Conservation (phyloP, 768 basidiomycete genomes). For the Boletus edulis region DNA sequence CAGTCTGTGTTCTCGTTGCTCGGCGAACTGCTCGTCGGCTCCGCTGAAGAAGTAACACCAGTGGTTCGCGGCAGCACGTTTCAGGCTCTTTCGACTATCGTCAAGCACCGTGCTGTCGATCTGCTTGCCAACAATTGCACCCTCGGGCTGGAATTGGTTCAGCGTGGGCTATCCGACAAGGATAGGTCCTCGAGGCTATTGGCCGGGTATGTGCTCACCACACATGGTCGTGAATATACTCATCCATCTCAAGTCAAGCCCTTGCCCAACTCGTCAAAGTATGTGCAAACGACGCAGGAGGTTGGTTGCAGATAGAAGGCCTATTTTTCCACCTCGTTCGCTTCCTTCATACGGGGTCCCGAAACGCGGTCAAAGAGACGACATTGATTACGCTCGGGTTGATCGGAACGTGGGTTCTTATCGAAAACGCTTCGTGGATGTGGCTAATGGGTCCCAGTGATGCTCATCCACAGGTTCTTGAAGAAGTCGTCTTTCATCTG, state of each 20-base stretch:
- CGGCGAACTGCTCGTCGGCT: conserved; percentile 42
- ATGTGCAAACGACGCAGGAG: conserved; percentile 36
- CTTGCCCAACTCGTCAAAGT: conserved; percentile 46
- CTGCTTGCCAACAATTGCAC: conserved; percentile 32
- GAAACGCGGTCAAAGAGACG: conserved; percentile 58
- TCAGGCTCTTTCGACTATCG: conserved; percentile 36
- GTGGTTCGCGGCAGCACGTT: conserved; percentile 46
- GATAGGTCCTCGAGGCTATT: conserved; percentile 60
- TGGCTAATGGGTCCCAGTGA: conserved; percentile 37
- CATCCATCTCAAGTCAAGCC: conserved; percentile 35
- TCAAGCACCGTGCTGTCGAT: conserved; percentile 40
- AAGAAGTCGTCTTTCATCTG: conserved; percentile 58
- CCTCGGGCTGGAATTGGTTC: conserved; percentile 37
- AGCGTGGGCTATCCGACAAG: conserved; percentile 48
- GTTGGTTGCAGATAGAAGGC: conserved; percentile 35
- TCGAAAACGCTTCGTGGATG: background rate
- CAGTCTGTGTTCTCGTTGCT: conserved; percentile 35
- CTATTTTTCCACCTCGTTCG: conserved; percentile 48
- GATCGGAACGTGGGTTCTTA: conserved; percentile 41
- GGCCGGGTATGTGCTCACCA: conserved; percentile 55
- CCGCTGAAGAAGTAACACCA: conserved; percentile 43
- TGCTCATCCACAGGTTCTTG: conserved; percentile 49
- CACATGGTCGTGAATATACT: background rate
- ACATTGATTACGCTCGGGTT: conserved; percentile 57
- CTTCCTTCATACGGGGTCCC: conserved; percentile 42